These are phyloP conservation scores for Nicotiana paniculata DNA, from an alignment of 257 asterid genomes.

Conservation along the genomic window DNA sequence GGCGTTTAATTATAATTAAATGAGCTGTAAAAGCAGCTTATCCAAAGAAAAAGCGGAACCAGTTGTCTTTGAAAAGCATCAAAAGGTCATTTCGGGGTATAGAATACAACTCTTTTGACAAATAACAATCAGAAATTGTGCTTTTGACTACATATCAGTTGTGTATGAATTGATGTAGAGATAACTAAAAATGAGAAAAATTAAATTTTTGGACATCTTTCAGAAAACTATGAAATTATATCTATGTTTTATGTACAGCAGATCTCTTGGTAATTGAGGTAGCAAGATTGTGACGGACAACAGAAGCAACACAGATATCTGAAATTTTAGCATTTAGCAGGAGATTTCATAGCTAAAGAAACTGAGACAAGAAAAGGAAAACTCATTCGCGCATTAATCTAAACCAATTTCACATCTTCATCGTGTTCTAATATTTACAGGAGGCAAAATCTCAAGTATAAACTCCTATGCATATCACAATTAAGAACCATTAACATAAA, in stretches of 20 bases:
- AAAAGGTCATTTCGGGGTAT: not conserved
- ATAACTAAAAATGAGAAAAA: not conserved
- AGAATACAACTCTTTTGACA: not conserved
- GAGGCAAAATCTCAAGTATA: slow-evolving; percentile 8
- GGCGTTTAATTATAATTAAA: not conserved
- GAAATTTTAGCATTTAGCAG: not conserved
- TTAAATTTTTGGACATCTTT: not conserved
- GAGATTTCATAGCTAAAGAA: not conserved
- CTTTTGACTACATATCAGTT: not conserved
- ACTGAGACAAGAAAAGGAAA: not conserved
- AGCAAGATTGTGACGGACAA: not conserved
- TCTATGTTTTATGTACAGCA: not conserved
- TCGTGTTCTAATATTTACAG: slow-evolving; percentile 1
- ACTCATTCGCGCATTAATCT: not conserved
- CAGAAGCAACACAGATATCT: not conserved
- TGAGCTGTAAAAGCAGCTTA: not conserved
- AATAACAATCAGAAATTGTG: not conserved
- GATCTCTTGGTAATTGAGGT: not conserved
- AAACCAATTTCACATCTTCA: not conserved
- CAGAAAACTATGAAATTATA: not conserved
- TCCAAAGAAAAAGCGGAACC: not conserved
- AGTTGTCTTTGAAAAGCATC: not conserved
- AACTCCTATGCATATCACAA: not conserved
- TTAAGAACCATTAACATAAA: not conserved
- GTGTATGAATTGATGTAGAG: not conserved